These are phyloP conservation scores for Boechera retrofracta DNA, from an alignment of 345 rosid genomes.

Conservation along the genomic window DNA sequence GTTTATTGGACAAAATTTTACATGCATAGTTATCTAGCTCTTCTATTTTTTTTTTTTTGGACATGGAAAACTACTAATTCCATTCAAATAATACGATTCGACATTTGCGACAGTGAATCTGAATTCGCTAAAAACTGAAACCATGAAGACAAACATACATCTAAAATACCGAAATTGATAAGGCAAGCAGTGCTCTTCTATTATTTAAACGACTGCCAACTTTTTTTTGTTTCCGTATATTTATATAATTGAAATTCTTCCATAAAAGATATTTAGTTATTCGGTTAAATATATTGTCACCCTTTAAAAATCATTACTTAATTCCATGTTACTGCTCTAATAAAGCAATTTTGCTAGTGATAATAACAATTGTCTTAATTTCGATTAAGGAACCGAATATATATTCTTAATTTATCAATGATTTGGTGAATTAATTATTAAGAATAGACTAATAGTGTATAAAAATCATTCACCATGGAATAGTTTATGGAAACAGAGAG, in stretches of 20 bases:
- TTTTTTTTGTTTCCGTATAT: not conserved
- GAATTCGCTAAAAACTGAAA: too few species aligned
- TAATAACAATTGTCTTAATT: too few species aligned
- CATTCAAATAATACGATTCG: too few species aligned
- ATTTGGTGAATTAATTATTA: constrained; percentile 5
- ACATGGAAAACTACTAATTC: too few species aligned
- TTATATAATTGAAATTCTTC: not conserved
- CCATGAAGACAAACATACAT: too few species aligned
- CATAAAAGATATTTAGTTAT: not conserved
- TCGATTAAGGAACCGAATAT: not conserved
- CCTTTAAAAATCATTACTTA: not conserved
- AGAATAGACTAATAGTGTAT: constrained; percentile 32
- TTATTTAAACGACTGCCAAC: not conserved
- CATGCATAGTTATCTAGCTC: not conserved
- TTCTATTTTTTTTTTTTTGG: not conserved
- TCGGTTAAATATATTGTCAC: not conserved
- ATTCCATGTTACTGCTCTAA: not conserved
- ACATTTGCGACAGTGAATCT: too few species aligned
- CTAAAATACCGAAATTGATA: too few species aligned
- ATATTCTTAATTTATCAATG: constrained; percentile 6
- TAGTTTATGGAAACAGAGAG: constrained; percentile 47
- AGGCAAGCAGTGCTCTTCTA: too few species aligned
- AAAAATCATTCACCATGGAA: constrained; percentile 16
- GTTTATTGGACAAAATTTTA: not conserved
- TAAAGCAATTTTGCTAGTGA: not conserved